Conservation (phyloP, 495 filamentous ascomycete genomes). For the Aspergillus sclerotioniger region DNA sequence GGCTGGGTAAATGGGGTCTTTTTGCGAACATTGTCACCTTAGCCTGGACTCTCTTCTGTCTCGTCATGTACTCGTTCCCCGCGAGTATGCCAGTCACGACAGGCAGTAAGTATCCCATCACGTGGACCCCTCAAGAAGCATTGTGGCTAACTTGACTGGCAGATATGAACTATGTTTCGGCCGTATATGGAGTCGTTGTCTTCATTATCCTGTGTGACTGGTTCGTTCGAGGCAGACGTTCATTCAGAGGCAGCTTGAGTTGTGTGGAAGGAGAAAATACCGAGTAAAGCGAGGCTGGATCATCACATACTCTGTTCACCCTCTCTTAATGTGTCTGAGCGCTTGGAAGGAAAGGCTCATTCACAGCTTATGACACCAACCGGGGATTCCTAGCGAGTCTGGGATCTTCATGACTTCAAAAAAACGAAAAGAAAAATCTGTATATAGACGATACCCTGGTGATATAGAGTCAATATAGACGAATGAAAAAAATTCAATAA, state of each 20-base stretch:
- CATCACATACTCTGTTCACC: background rate
- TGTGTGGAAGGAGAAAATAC: conserved; percentile 19
- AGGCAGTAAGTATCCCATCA: conserved; percentile 24
- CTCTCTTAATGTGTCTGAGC: background rate
- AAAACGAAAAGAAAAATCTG: background rate
- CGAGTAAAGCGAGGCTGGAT: background rate
- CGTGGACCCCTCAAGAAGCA: background rate
- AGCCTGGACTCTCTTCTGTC: conserved; percentile 50
- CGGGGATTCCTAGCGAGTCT: background rate
- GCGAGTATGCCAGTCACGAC: conserved; percentile 39
- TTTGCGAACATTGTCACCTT: conserved; percentile 46
- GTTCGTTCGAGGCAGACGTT: conserved; percentile 41
- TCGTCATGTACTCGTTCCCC: conserved; percentile 53
- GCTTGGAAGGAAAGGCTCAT: background rate
- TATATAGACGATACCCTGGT: conserved; percentile 5
- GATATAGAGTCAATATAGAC: background rate
- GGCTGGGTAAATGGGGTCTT: conserved; percentile 42
- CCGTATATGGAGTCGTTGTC: conserved; percentile 49
- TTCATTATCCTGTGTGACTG: conserved; percentile 44
- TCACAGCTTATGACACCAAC: background rate
- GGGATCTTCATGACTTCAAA: background rate
- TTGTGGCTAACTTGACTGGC: background rate
- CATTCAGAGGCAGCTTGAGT: conserved; percentile 32
- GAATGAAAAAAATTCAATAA: background rate
- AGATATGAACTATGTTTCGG: conserved; percentile 60